phyloP scores from a whole-genome alignment of 495 filamentous ascomycete species.

The Alectoria sarmentosa region DNA sequence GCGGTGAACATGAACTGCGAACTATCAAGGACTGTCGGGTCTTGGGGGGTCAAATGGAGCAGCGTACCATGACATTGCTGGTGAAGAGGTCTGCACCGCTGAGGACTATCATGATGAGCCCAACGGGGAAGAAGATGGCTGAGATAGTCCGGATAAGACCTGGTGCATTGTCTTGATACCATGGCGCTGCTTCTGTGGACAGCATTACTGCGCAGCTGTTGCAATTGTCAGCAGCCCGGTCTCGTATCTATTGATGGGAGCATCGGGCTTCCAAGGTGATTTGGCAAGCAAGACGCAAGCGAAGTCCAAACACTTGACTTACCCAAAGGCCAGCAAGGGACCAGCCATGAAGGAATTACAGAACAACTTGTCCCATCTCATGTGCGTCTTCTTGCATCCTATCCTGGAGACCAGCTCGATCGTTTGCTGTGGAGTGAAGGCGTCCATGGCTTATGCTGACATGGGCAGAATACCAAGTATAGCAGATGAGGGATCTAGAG shows the following conservation, averaged over 20 bases:
- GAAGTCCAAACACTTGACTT: not conserved
- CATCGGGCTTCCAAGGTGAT: not conserved
- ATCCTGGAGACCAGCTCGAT: constrained; percentile 24
- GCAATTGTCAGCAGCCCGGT: not conserved
- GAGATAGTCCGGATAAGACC: constrained; percentile 51
- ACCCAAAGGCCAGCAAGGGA: constrained; percentile 43
- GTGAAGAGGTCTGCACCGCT: constrained; percentile 48
- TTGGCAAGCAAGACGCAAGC: not conserved
- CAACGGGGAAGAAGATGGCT: constrained; percentile 52
- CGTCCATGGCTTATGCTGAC: constrained; percentile 16
- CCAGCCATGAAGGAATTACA: constrained; percentile 48
- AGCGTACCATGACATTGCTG: constrained; percentile 48
- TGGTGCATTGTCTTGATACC: constrained; percentile 54
- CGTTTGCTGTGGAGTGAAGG: constrained; percentile 25
- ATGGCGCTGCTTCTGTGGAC: constrained; percentile 48
- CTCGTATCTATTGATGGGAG: no score
- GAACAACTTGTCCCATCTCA: constrained; percentile 48
- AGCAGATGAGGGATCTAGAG: no score
- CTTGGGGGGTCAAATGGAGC: not conserved
- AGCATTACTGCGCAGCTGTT: constrained; percentile 41
- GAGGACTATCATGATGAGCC: constrained; percentile 53
- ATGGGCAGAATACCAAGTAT: no score
- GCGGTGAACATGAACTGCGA: constrained; percentile 47
- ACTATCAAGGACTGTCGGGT: constrained; percentile 19
- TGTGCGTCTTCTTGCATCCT: constrained; percentile 45